These are phyloP conservation scores for Linum tenue DNA, from an alignment of 345 rosid species.

Conservation along the genomic window DNA sequence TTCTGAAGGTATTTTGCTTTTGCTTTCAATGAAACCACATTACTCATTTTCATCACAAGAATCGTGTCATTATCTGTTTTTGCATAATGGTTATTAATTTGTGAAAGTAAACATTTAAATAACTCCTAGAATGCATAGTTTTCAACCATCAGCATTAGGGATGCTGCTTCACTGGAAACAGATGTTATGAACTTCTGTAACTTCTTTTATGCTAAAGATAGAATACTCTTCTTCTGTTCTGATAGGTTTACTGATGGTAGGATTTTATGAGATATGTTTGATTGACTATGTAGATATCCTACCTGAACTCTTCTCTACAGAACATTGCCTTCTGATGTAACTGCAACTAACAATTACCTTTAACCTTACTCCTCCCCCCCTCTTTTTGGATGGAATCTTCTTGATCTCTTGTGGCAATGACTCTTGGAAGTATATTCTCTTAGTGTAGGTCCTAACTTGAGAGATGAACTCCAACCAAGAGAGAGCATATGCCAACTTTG, in stretches of 20 bases:
- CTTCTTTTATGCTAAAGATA: neutral
- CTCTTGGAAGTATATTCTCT: neutral
- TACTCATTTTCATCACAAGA: neutral
- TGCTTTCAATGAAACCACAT: slow-evolving; percentile 6
- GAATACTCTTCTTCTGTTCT: no score
- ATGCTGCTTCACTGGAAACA: neutral
- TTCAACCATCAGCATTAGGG: neutral
- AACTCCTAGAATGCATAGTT: neutral
- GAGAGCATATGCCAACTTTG: neutral
- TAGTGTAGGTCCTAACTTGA: neutral
- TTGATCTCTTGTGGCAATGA: neutral
- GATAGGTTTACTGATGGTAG: neutral
- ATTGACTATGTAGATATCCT: neutral
- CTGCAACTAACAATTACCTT: neutral
- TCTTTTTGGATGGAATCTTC: neutral
- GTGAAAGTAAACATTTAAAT: neutral
- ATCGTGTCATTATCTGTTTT: neutral
- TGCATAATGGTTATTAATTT: neutral
- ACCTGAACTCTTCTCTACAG: neutral
- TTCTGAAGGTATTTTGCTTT: slow-evolving; percentile 20
- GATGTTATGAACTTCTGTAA: neutral
- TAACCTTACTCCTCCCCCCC: neutral
- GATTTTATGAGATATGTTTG: neutral
- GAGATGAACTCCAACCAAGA: neutral
- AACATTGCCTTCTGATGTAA: neutral